Conservation (phyloP, 371 early-diverging fungal species). For the Mucor circinelloides region DNA sequence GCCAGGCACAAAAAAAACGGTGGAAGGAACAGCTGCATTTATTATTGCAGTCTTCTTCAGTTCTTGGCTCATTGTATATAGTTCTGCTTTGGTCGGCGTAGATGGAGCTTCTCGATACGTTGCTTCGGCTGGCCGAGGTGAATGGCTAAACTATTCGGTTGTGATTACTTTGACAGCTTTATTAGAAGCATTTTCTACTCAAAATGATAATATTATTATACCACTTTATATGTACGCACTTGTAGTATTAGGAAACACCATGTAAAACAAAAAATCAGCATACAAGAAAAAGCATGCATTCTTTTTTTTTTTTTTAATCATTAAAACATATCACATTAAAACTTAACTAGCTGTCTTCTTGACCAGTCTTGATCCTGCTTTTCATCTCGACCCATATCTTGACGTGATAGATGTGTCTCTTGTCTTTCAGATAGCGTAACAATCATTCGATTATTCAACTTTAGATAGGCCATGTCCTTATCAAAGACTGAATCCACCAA, state of each 20-base stretch:
- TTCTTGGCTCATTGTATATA: conserved; percentile 38
- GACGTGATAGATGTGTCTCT: background rate
- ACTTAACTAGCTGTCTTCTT: conserved; percentile 6
- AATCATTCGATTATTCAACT: conserved; percentile 8
- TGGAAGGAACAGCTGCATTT: conserved; percentile 90
- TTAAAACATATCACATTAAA: background rate
- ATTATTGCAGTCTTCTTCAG: conserved; percentile 60
- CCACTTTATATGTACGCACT: conserved; percentile 70
- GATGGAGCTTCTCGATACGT: conserved; percentile 25
- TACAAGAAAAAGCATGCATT: background rate
- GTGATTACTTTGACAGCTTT: conserved; percentile 46
- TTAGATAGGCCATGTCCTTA: conserved; percentile 1
- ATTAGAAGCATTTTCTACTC: conserved; percentile 65
- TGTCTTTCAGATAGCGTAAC: conserved; percentile 2
- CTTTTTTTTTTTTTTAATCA: background rate
- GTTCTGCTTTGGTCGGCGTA: conserved; percentile 26
- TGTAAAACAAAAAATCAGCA: background rate
- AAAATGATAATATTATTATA: conserved; percentile 81
- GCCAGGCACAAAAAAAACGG: conserved; percentile 79
- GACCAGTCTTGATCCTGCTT: conserved; percentile 16
- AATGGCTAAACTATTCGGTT: conserved; percentile 26
- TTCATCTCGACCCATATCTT: background rate
- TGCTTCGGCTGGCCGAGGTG: conserved; percentile 24
- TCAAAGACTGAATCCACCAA: conserved; percentile 10
- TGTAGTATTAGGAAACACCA: conserved; percentile 17